Base-by-base conservation (phyloP, 441 rosid species). In the Francoa sonchifolia region DNA sequence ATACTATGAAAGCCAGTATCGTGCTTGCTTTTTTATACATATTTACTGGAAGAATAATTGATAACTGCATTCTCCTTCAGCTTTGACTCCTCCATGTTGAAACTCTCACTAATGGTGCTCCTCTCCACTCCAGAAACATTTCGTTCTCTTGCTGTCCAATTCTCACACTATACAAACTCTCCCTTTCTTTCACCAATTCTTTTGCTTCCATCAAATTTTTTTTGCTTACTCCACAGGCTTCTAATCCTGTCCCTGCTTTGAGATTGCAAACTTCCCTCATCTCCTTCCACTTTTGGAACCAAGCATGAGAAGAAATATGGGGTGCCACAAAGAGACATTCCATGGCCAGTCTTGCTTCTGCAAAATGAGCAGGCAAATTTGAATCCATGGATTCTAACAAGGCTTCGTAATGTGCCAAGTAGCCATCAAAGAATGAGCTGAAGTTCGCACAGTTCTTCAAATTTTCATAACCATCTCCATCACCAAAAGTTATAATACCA, bases 261-360 rank as follows among this genome's bases (percentile, higher is more conserved):
- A 53, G 19, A 39, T 50, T 44, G 23, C 18, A 47, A 6, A 55
- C 47, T 28, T 57, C 54, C 29, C 19, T 35, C 2, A 28, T 30
- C 36, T 69, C 76, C 20, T 50, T 56, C 82, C 74, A 74, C 35
- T 40, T 54, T 31, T 48, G 36, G 21, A 43, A 37, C 63, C 68
- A 59, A 44, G 49, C 59, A 8, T 21, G 35, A 21, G 49, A 29
- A 19, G 49, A 44, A 2, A 59, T 40, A 17, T 7, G 41, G 18
- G 77, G 81, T 4, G 50, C 47, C 17, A 68, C 50, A 22, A 74
- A 74, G 1, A 74, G 66, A 37, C 45, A 45, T 39, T 74, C 77
- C 65, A 68, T 39, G 1, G 69, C 62, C 41, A 66, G 16, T 44
- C 71, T 68, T 33, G 77, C 77, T 46, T 68, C 65, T 4, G 23